Percentiles rank a stretch among this genome's conserved stretches.
Conservation (phyloP, 164 flowering plant species). For the Berberis thunbergii region DNA sequence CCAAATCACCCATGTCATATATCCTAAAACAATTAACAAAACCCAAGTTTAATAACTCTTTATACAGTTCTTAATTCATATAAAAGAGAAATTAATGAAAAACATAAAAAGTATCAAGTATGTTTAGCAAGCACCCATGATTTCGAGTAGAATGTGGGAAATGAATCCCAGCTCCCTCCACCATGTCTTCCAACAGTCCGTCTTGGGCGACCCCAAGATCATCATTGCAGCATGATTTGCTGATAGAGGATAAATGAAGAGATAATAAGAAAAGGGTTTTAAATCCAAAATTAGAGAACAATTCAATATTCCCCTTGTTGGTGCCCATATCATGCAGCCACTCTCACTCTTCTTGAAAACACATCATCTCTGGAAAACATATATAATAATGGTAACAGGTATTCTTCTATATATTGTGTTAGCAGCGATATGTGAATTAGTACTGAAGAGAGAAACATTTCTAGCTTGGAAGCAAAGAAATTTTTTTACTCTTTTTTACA, state of each 20-base stretch:
- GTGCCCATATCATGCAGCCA: slow-evolving; percentile 15
- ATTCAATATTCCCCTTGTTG: slow-evolving; percentile 2
- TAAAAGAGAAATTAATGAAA: background rate
- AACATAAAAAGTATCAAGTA: background rate
- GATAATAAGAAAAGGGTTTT: slow-evolving; percentile 7
- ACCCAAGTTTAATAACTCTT: background rate
- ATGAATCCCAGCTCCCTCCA: slow-evolving; percentile 12
- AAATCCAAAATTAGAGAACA: background rate
- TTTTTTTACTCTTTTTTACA: background rate
- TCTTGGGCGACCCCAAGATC: slow-evolving; percentile 10
- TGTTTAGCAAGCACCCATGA: slow-evolving; percentile 17
- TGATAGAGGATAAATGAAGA: slow-evolving; percentile 10
- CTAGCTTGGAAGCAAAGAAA: slow-evolving; percentile 48
- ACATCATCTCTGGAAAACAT: background rate
- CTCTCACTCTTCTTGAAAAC: background rate
- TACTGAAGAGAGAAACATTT: slow-evolving; percentile 14
- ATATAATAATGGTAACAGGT: background rate
- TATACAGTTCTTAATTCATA: background rate
- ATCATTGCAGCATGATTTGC: slow-evolving; percentile 9
- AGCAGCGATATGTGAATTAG: slow-evolving; percentile 5
- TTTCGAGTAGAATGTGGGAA: slow-evolving; percentile 9
- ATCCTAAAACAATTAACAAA: slow-evolving; percentile 15
- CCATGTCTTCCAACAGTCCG: slow-evolving; percentile 8
- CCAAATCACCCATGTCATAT: slow-evolving; percentile 17
- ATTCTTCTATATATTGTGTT: too few relatives aligned